Evolutionary conservation across 495 filamentous ascomycete genomes (phyloP).

Genomic region (Aspergillus haitiensis): DNA sequence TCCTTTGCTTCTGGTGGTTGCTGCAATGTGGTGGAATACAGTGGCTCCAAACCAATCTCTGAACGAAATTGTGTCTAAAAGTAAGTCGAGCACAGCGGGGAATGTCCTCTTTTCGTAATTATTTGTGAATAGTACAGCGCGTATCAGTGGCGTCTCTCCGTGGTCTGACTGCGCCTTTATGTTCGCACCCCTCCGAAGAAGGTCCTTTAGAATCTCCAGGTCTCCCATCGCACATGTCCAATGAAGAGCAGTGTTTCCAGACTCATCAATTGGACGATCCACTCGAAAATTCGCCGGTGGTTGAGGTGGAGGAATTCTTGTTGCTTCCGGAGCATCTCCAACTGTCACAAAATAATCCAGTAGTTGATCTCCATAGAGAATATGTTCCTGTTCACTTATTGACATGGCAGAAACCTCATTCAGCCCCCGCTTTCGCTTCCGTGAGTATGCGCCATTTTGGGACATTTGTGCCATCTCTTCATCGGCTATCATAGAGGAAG

Average conservation of each 20-base stretch:
- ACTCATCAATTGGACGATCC: constrained; percentile 84
- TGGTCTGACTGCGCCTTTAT: constrained; percentile 64
- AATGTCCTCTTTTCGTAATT: constrained; percentile 90
- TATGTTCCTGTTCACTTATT: constrained; percentile 73
- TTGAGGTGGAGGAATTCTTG: constrained; percentile 61
- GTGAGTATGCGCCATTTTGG: constrained; percentile 64
- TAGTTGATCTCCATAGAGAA: constrained; percentile 86
- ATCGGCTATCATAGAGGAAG: constrained; percentile 79
- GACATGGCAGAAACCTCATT: constrained; percentile 61
- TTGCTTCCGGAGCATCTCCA: constrained; percentile 62
- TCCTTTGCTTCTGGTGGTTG: constrained; percentile 72
- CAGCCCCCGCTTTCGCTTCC: constrained; percentile 72
- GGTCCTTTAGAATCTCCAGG: constrained; percentile 79
- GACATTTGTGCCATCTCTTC: constrained; percentile 69
- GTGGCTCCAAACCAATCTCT: constrained; percentile 77
- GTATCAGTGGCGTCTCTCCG: constrained; percentile 91
- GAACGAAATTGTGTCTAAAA: constrained; percentile 71
- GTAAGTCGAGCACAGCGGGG: constrained; percentile 71
- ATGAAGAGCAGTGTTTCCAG: constrained; percentile 85
- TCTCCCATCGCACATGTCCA: constrained; percentile 99
- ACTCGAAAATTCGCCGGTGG: constrained; percentile 83
- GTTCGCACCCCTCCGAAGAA: constrained; percentile 74
- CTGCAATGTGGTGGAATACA: constrained; percentile 89
- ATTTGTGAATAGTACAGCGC: constrained; percentile 93
- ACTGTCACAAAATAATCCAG: constrained; percentile 93